Evolutionary conservation across 805 yeast genomes (phyloP), one percentile per base, ranked within the genome.

Genomic region (Yarrowia porcina): DNA sequence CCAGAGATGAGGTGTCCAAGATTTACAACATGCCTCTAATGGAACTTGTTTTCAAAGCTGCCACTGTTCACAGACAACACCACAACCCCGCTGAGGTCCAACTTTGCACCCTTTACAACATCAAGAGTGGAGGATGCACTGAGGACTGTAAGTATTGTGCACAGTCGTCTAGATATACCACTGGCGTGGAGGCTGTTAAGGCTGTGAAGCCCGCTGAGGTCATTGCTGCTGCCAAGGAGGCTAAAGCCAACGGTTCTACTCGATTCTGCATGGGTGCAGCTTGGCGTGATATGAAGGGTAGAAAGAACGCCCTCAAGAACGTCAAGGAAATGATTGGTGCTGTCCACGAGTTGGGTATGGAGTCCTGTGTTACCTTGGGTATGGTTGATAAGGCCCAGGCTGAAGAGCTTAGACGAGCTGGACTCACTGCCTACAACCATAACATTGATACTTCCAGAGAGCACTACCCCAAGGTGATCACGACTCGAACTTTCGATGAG

Each of bases 241-340:
- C 94, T 12, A 85, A 86, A 68, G 75, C 68, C 6, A 87, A 87
- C 66, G 93, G 93, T 0, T 81, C 88, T 1, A 88, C 94, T 0
- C 77, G 94, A 66, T 88, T 88, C 70, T 88, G 94, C 71, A 82
- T 88, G 85, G 94, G 94, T 50, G 90, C 93, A 11, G 94, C 94
- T 1, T 89, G 93, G 94, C 80, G 94, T 71, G 93, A 87, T 65
- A 88, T 88, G 94, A 76, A 77, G 54, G 93, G 94, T 17, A 77
- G 94, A 54, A 88, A 86, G 72, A 80, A 84, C 17, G 90, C 87
- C 0, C 70, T 88, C 65, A 82, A 79, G 64, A 82, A 77, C 65
- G 86, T 88, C 63, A 76, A 82, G 25, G 81, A 82, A 57, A 88
- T 88, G 92, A 85, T 88, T 33, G 71, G 76, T 28, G 80, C 76